A percentile compares a stretch with the other conserved stretches of the same genome.
Conservation (phyloP, 2,329 filamentous ascomycete genomes). For the Verticillium nubilum region DNA sequence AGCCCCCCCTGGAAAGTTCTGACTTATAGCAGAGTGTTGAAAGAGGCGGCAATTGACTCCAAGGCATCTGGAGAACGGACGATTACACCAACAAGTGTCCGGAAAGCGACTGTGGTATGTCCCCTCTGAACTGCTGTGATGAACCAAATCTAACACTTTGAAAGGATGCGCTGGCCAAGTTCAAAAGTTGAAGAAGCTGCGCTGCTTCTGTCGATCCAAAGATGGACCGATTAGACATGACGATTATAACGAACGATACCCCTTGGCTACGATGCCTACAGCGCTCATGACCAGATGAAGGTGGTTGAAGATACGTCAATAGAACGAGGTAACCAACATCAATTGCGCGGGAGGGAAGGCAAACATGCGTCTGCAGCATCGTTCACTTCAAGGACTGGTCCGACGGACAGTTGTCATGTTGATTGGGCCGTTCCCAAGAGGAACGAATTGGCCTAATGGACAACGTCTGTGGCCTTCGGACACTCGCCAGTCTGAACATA, state of each 20-base stretch:
- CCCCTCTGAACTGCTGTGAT: not conserved
- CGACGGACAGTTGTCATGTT: no score
- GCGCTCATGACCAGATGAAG: not conserved
- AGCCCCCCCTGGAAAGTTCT: no score
- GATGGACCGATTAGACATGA: not conserved
- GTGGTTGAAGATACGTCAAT: no score
- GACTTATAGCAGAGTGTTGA: slow-evolving; percentile 56
- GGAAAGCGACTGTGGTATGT: slow-evolving; percentile 67
- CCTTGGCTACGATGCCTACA: not conserved
- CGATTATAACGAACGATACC: not conserved
- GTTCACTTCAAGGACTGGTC: no score
- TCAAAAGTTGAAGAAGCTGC: slow-evolving; percentile 47
- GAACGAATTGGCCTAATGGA: no score
- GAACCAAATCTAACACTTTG: not conserved
- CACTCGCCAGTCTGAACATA: no score
- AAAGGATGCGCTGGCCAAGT: slow-evolving; percentile 61
- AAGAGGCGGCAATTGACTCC: slow-evolving; percentile 71
- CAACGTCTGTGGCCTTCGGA: no score
- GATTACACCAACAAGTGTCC: slow-evolving; percentile 69
- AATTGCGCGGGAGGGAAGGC: no score
- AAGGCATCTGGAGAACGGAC: slow-evolving; percentile 69
- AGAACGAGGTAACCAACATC: no score
- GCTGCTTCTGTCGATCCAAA: not conserved
- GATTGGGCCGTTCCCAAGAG: no score
- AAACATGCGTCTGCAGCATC: no score